Conservation (phyloP, 805 yeast genomes). For the Wickerhamiella sorbophila region DNA sequence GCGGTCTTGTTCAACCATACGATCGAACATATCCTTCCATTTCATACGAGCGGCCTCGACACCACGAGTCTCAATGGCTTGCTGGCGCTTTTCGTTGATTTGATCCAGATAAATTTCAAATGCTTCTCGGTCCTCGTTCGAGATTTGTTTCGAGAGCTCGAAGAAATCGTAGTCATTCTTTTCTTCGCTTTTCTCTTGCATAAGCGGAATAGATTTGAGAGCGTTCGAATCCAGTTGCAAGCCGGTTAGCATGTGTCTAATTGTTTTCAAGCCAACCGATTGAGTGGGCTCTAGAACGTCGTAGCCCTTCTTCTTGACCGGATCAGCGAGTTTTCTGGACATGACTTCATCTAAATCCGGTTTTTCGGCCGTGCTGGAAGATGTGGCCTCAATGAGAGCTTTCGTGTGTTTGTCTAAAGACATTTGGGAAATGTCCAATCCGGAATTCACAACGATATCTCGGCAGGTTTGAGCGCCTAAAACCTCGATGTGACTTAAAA, state of each 20-base stretch:
- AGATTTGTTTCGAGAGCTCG: slow-evolving; percentile 42
- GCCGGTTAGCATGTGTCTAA: slow-evolving; percentile 58
- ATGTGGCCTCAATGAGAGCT: neutral
- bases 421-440: slow-evolving; percentile 18
- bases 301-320: slow-evolving; percentile 39
- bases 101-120: slow-evolving; percentile 57
- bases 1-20: slow-evolving; percentile 22
- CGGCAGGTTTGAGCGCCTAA: slow-evolving; percentile 35
- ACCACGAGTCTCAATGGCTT: slow-evolving; percentile 60
- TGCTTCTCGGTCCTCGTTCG: slow-evolving; percentile 26
- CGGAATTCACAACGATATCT: slow-evolving; percentile 21
- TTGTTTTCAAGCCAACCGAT: slow-evolving; percentile 62
- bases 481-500: slow-evolving; percentile 38
- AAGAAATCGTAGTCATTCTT: slow-evolving; percentile 45
- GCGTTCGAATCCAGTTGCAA: slow-evolving; percentile 23
- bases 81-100: slow-evolving; percentile 64
- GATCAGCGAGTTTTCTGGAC: slow-evolving; percentile 6
- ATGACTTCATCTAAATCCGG: neutral
- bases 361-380: neutral
- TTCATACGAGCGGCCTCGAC: slow-evolving; percentile 73
- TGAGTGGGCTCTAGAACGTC: slow-evolving; percentile 50
- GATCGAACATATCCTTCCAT: slow-evolving; percentile 66
- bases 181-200: slow-evolving; percentile 24
- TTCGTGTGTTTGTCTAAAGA: neutral
- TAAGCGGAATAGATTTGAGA: neutral